These are phyloP conservation scores for Carex pumila DNA, from an alignment of 176 grass and related monocot species.

Conservation along the genomic window DNA sequence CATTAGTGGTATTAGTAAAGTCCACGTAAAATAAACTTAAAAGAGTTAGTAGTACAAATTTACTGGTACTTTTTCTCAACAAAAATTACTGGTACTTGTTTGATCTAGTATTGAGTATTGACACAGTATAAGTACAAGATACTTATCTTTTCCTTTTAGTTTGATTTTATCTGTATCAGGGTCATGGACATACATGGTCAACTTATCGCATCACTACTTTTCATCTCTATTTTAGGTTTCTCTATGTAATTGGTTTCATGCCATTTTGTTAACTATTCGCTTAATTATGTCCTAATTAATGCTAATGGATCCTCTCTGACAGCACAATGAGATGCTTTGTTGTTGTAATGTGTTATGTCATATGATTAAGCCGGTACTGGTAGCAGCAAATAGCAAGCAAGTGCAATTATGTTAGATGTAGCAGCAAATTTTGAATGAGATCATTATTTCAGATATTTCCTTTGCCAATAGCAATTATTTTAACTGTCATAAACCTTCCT, in stretches of 20 bases:
- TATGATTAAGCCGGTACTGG: too few relatives aligned
- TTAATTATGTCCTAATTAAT: not conserved
- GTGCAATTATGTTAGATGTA: too few relatives aligned
- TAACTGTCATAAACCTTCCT: not conserved
- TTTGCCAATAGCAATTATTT: not conserved
- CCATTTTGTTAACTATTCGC: not conserved
- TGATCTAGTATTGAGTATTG: not conserved
- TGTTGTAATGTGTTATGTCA: too few relatives aligned
- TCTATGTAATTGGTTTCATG: not conserved
- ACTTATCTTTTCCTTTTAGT: not conserved
- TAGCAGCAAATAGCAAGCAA: too few relatives aligned
- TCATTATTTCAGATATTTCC: not conserved
- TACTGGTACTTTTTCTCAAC: too few relatives aligned
- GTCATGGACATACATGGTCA: not conserved
- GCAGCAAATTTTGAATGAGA: not conserved
- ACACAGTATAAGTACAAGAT: not conserved
- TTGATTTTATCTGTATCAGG: not conserved
- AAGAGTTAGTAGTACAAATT: not conserved
- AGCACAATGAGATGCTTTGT: not conserved
- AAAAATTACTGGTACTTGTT: not conserved
- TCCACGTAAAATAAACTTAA: conserved; percentile 6
- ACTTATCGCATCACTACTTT: not conserved
- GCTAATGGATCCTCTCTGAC: not conserved
- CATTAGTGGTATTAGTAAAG: conserved; percentile 4
- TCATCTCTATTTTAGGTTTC: not conserved